phyloP scores from a whole-genome alignment of 192 early-diverging fungal species.

The Coemansia brasiliensis region DNA sequence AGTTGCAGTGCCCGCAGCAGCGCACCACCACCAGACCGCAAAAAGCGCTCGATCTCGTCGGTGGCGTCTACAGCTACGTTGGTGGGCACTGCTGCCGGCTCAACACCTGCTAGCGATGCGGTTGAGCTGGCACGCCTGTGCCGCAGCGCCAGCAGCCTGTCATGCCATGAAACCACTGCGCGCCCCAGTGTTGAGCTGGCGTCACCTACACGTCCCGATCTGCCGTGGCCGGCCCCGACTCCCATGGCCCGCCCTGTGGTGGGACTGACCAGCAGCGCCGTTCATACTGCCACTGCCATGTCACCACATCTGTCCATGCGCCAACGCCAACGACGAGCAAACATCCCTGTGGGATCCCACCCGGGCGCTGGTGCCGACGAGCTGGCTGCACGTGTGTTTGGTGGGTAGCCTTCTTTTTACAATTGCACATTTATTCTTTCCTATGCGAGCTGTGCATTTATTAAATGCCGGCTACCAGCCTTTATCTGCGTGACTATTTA shows the following conservation, averaged over 20 bases:
- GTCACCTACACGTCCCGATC: not conserved
- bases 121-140: conserved; percentile 35
- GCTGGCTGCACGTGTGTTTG: conserved; percentile 14
- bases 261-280: conserved; percentile 28
- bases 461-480: not conserved
- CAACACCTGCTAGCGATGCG: conserved; percentile 14
- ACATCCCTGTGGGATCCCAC: conserved; percentile 37
- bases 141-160: conserved; percentile 46
- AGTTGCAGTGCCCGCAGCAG: conserved; percentile 1
- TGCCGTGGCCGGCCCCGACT: conserved; percentile 12
- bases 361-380: conserved; percentile 15
- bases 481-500: not conserved
- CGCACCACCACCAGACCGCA: conserved; percentile 3
- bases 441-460: not conserved
- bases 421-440: not conserved
- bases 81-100: conserved; percentile 14
- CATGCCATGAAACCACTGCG: conserved; percentile 39
- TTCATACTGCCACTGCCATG: conserved; percentile 37
- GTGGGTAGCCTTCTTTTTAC: not conserved
- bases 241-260: conserved; percentile 26
- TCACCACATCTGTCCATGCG: conserved; percentile 28
- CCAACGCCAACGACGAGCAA: conserved; percentile 20
- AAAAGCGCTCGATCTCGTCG: conserved; percentile 49
- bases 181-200: conserved; percentile 35
- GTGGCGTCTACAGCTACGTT: conserved; percentile 35